Conservation (phyloP, 257 asterid genomes). For the Gentiana macrophylla region DNA sequence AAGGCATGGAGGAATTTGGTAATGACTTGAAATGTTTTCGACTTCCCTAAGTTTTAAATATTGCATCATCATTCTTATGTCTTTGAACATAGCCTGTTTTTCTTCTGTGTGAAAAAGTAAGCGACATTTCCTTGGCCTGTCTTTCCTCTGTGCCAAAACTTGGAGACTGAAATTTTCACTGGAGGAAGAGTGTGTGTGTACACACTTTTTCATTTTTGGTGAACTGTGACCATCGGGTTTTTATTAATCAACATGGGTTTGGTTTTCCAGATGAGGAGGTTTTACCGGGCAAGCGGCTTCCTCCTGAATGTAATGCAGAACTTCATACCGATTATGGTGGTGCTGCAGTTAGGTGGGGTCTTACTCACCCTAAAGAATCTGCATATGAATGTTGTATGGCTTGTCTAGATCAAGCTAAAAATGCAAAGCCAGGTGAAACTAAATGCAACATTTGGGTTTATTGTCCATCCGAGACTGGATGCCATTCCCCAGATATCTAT, state of each 20-base stretch:
- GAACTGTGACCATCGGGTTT: not conserved
- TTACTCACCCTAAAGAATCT: slow-evolving; percentile 81
- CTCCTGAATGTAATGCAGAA: slow-evolving; percentile 73
- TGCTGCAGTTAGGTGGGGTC: slow-evolving; percentile 87
- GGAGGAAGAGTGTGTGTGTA: too few species aligned
- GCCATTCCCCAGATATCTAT: slow-evolving; percentile 89
- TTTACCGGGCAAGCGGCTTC: slow-evolving; percentile 70
- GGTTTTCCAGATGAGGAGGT: slow-evolving; percentile 43
- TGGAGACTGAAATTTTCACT: too few species aligned
- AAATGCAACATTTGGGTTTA: slow-evolving; percentile 93
- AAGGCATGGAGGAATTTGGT: slow-evolving; percentile 76
- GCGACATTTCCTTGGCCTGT: not conserved
- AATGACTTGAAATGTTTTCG: slow-evolving; percentile 9
- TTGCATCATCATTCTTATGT: too few species aligned
- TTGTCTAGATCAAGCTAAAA: slow-evolving; percentile 72
- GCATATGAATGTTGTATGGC: slow-evolving; percentile 96
- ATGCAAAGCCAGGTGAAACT: slow-evolving; percentile 40
- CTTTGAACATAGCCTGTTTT: too few species aligned
- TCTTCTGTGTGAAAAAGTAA: too few species aligned
- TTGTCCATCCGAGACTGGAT: slow-evolving; percentile 75
- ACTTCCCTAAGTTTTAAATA: too few species aligned
- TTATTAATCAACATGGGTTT: slow-evolving; percentile 1
- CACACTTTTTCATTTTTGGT: not conserved
- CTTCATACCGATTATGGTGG: slow-evolving; percentile 86
- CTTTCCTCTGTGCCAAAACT: not conserved